These are phyloP conservation scores for Nicotiana knightiana DNA, from an alignment of 257 asterid genomes.

Conservation along the genomic window DNA sequence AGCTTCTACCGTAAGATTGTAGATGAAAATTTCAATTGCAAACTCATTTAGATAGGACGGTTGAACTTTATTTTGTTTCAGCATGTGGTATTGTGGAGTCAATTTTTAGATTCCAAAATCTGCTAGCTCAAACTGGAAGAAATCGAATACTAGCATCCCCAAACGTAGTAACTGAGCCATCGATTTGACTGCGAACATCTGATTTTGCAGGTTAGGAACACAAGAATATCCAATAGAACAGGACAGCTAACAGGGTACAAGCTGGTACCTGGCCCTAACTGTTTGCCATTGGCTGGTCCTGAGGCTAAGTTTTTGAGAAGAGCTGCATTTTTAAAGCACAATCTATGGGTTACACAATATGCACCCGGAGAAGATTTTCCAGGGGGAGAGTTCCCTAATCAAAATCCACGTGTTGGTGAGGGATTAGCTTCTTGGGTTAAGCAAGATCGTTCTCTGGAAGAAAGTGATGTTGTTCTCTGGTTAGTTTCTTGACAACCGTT, in stretches of 20 bases:
- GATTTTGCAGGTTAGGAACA: constrained; percentile 68
- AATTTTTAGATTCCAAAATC: not conserved
- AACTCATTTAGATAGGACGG: not conserved
- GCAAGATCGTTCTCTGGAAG: constrained; percentile 80
- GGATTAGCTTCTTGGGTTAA: constrained; percentile 94
- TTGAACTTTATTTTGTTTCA: not conserved
- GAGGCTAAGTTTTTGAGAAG: constrained; percentile 92
- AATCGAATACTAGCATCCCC: not conserved
- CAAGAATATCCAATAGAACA: constrained; percentile 78
- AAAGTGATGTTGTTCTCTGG: constrained; percentile 89
- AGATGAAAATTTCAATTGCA: not conserved
- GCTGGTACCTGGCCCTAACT: constrained; percentile 85
- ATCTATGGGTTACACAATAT: constrained; percentile 89
- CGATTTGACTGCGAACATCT: constrained; percentile 1
- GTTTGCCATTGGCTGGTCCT: constrained; percentile 87
- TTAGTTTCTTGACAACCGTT: constrained; percentile 22
- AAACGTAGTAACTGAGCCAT: not conserved
- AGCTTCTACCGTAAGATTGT: not conserved
- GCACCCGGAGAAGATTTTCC: constrained; percentile 92
- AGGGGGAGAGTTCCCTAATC: constrained; percentile 97
- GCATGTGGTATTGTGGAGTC: not conserved
- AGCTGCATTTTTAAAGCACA: constrained; percentile 92
- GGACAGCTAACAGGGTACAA: constrained; percentile 93
- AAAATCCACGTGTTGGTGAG: constrained; percentile 95
- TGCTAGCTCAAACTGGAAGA: not conserved